A percentile compares a stretch with the other conserved stretches of the same genome.
Conservation (phyloP, 768 basidiomycete genomes). For the Suillus americanus region DNA sequence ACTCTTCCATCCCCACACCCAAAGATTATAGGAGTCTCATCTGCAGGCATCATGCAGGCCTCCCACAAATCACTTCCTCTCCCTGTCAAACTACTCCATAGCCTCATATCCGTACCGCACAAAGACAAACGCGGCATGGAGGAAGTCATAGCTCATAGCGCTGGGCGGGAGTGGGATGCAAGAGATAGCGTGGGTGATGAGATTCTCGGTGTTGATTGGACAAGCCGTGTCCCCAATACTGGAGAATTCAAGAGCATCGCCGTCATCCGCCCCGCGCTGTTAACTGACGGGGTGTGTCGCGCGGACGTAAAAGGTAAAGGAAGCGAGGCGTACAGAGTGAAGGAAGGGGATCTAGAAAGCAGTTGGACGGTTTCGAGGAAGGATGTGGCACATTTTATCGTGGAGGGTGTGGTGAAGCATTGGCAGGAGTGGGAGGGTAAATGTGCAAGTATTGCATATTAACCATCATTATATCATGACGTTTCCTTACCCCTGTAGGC, state of each 20-base stretch:
- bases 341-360: conserved; percentile 37
- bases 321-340: conserved; percentile 39
- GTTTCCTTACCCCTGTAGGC: neutral
- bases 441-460: conserved; percentile 51
- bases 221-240: conserved; percentile 33
- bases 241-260: conserved; percentile 44
- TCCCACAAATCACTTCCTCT: conserved; percentile 49
- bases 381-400: conserved; percentile 68
- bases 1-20: conserved; percentile 49
- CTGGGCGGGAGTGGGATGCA: conserved; percentile 53
- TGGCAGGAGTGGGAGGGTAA: conserved; percentile 59
- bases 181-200: conserved; percentile 41
- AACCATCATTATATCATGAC: neutral
- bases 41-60: conserved; percentile 47
- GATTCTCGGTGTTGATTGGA: conserved; percentile 49
- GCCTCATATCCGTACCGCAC: conserved; percentile 46
- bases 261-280: conserved; percentile 55
- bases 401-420: conserved; percentile 40
- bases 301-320: conserved; percentile 22
- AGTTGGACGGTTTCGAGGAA: conserved; percentile 58
- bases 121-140: conserved; percentile 65
- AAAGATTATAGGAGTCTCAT: conserved; percentile 54
- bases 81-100: conserved; percentile 49
- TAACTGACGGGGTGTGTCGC: conserved; percentile 56
- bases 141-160: conserved; percentile 44